Evolutionary conservation across 2,329 filamentous ascomycete genomes (phyloP).

Genomic region (Talaromyces sp.): DNA sequence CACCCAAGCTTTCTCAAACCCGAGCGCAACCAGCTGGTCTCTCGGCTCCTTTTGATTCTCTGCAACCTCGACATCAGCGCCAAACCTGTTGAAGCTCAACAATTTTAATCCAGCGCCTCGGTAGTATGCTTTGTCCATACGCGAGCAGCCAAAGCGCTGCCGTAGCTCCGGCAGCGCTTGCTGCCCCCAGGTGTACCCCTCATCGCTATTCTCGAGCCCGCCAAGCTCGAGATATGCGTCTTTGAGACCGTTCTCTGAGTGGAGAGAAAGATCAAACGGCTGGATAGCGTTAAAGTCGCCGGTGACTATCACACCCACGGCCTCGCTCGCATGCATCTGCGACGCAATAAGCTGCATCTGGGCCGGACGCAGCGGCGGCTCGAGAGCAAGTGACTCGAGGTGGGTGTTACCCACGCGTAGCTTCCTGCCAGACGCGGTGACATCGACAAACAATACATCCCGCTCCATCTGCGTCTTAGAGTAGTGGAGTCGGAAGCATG

Average conservation of each 20-base stretch:
- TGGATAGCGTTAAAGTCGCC: conserved; percentile 57
- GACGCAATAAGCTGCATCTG: conserved; percentile 43
- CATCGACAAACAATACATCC: conserved; percentile 52
- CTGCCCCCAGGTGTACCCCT: conserved; percentile 55
- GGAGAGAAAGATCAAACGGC: conserved; percentile 46
- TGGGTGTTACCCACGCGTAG: conserved; percentile 53
- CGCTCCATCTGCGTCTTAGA: conserved; percentile 45
- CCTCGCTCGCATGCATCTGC: conserved; percentile 33
- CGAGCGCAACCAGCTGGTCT: neutral
- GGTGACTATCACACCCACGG: conserved; percentile 35
- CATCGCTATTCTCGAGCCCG: conserved; percentile 45
- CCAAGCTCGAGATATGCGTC: conserved; percentile 51
- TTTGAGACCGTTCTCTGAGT: conserved; percentile 42
- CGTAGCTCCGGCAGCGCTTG: conserved; percentile 40
- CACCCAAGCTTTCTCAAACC: conserved; percentile 5
- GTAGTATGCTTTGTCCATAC: conserved; percentile 53
- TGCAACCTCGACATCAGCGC: conserved; percentile 9
- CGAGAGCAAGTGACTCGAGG: conserved; percentile 48
- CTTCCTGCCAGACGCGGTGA: conserved; percentile 21
- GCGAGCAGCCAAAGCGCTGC: conserved; percentile 42
- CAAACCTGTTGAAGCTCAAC: conserved; percentile 5
- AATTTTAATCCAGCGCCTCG: conserved; percentile 26
- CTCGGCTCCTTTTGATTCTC: neutral
- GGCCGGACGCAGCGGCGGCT: conserved; percentile 44
- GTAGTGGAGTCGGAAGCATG: conserved; percentile 49